These are phyloP conservation scores for Ricinus communis DNA, from an alignment of 345 rosid genomes.

Conservation along the genomic window DNA sequence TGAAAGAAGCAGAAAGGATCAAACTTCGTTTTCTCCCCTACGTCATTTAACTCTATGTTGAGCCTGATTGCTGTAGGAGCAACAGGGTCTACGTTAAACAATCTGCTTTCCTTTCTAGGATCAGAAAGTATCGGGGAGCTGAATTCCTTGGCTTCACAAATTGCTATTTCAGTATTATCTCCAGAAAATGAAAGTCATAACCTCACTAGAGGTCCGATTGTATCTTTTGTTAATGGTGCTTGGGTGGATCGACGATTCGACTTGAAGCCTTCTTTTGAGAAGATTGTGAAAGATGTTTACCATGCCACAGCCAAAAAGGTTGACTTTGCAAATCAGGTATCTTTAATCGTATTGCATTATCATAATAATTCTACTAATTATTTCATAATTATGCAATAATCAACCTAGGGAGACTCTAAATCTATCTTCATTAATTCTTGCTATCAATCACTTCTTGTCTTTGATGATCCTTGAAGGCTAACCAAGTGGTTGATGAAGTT, in stretches of 20 bases:
- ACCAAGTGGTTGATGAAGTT: conserved; percentile 22
- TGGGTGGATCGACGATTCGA: conserved; percentile 20
- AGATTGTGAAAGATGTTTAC: conserved; percentile 1
- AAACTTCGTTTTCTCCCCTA: conserved; percentile 23
- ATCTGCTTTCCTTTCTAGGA: conserved; percentile 17
- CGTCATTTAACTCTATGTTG: conserved; percentile 19
- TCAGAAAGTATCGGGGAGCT: conserved; percentile 3
- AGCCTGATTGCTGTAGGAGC: conserved; percentile 24
- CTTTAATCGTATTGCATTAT: too few species aligned
- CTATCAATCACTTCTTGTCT: neutral
- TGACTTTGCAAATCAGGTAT: conserved; percentile 25
- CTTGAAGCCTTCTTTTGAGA: conserved; percentile 20
- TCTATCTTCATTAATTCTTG: too few species aligned
- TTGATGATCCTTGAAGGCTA: conserved; percentile 16
- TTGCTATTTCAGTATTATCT: neutral
- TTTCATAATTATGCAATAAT: too few species aligned
- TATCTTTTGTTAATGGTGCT: conserved; percentile 23
- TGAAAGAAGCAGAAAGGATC: conserved; percentile 8
- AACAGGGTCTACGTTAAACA: conserved; percentile 12
- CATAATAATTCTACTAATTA: too few species aligned
- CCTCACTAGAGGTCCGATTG: neutral
- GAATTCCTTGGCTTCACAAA: conserved; percentile 1
- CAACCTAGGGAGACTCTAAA: too few species aligned
- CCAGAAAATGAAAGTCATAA: neutral
- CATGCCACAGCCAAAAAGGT: conserved; percentile 17